phyloP scores from a whole-genome alignment of 1,284 basidiomycete genomes.

The Trichosporon sp. region DNA sequence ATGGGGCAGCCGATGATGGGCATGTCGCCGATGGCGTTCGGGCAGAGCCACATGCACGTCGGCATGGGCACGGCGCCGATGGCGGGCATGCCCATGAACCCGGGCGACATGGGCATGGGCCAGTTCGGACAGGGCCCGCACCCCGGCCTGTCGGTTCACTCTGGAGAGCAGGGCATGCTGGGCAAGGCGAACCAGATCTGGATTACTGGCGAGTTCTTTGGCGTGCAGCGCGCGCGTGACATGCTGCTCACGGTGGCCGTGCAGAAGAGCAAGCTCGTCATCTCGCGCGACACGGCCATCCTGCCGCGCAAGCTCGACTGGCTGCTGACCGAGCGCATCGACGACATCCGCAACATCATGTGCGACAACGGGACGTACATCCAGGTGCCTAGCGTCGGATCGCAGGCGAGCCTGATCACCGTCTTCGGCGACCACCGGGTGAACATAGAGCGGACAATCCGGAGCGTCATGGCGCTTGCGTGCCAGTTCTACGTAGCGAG shows the following conservation, averaged over 20 bases:
- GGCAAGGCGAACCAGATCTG: constrained; percentile 66
- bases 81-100: constrained; percentile 22
- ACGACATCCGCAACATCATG: constrained; percentile 87
- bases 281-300: constrained; percentile 88
- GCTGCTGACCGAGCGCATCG: constrained; percentile 88
- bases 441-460: constrained; percentile 90
- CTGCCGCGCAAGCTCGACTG: constrained; percentile 95
- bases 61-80: constrained; percentile 36
- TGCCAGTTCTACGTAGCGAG: constrained; percentile 94
- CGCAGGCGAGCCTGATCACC: constrained; percentile 75
- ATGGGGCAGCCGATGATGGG: constrained; percentile 22
- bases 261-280: constrained; percentile 84
- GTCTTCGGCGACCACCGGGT: constrained; percentile 93
- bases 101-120: constrained; percentile 28
- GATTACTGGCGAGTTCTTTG: constrained; percentile 97
- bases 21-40: constrained; percentile 21
- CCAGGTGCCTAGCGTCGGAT: constrained; percentile 73
- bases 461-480: constrained; percentile 91
- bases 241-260: constrained; percentile 85
- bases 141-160: constrained; percentile 37
- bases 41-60: constrained; percentile 37
- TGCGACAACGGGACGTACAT: constrained; percentile 94
- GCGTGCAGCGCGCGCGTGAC: constrained; percentile 87
- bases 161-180: constrained; percentile 51
- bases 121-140: constrained; percentile 36